phyloP scores from a whole-genome alignment of 2,329 filamentous ascomycete genomes.

The Fusarium sambucinum region DNA sequence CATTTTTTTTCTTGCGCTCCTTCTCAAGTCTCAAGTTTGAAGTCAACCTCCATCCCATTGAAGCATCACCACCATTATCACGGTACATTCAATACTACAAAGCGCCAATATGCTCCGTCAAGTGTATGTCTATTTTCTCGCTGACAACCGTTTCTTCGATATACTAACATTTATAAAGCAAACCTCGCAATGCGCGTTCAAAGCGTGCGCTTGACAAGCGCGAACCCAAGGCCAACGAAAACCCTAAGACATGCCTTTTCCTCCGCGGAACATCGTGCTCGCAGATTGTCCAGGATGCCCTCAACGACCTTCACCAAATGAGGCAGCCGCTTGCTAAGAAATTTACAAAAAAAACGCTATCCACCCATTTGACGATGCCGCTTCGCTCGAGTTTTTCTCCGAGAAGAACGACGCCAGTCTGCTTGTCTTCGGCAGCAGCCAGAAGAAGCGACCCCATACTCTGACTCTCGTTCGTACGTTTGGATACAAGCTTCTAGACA shows the following conservation, averaged over 20 bases:
- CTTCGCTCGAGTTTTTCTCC: conserved; percentile 92
- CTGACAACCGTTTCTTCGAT: not conserved
- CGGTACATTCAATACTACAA: conserved; percentile 25
- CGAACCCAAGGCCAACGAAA: conserved; percentile 89
- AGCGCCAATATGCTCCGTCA: conserved; percentile 60
- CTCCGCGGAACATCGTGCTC: conserved; percentile 89
- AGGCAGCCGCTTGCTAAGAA: conserved; percentile 88
- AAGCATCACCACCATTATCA: conserved; percentile 33
- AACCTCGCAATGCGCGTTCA: conserved; percentile 81
- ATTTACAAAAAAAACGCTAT: conserved; percentile 97
- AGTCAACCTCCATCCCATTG: conserved; percentile 21
- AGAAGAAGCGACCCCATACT: conserved; percentile 95
- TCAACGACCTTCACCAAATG: conserved; percentile 86
- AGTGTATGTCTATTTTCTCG: conserved; percentile 55
- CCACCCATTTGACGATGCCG: conserved; percentile 91
- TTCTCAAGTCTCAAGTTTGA: conserved; percentile 1
- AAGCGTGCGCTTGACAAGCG: conserved; percentile 95
- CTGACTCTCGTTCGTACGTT: conserved; percentile 87
- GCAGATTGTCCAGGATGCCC: conserved; percentile 82
- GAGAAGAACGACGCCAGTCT: conserved; percentile 95
- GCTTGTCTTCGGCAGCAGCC: conserved; percentile 84
- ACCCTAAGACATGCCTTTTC: conserved; percentile 90
- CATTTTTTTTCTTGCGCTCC: conserved; percentile 49
- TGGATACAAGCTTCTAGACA: conserved; percentile 88
- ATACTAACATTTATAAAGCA: conserved; percentile 54